Conservation (phyloP, 1,284 basidiomycete genomes). For the Rhodotorula sp. region DNA sequence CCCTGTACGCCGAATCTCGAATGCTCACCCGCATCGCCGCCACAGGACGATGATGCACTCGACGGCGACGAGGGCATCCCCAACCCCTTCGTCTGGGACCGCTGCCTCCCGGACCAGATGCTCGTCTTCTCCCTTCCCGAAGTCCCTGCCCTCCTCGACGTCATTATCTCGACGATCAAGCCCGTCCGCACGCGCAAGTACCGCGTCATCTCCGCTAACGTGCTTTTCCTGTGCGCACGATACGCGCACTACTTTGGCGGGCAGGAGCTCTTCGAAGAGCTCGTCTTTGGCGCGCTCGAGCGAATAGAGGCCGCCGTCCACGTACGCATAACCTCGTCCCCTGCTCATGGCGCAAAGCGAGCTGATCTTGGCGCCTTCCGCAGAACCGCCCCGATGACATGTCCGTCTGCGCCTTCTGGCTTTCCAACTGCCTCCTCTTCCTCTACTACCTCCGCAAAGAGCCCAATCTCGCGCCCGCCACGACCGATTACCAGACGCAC, state of each 20-base stretch:
- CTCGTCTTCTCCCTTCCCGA: slow-evolving; percentile 83
- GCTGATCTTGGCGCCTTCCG: background rate
- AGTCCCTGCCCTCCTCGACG: slow-evolving; percentile 74
- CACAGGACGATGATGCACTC: slow-evolving; percentile 15
- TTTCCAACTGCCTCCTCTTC: slow-evolving; percentile 86
- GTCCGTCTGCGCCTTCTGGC: slow-evolving; percentile 86
- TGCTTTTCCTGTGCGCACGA: slow-evolving; percentile 62
- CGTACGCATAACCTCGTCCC: slow-evolving; percentile 58
- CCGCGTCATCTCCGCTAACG: slow-evolving; percentile 52
- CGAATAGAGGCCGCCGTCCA: slow-evolving; percentile 88
- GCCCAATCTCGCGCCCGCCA: slow-evolving; percentile 34
- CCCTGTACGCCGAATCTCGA: background rate
- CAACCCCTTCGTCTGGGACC: slow-evolving; percentile 40
- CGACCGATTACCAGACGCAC: slow-evolving; percentile 36
- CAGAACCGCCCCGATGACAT: slow-evolving; percentile 81
- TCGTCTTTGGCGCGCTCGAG: slow-evolving; percentile 86
- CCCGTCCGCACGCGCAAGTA: slow-evolving; percentile 55
- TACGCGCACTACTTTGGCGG: slow-evolving; percentile 76
- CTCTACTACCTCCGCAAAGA: slow-evolving; percentile 88
- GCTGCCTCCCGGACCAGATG: slow-evolving; percentile 57
- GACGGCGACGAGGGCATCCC: slow-evolving; percentile 20
- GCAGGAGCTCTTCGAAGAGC: slow-evolving; percentile 79
- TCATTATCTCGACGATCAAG: slow-evolving; percentile 67
- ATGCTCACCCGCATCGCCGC: background rate
- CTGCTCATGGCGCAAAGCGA: slow-evolving; percentile 4